Evolutionary conservation across 352 stramenopile species (phyloP).

Genomic region (Globisporangium echinulatum): DNA sequence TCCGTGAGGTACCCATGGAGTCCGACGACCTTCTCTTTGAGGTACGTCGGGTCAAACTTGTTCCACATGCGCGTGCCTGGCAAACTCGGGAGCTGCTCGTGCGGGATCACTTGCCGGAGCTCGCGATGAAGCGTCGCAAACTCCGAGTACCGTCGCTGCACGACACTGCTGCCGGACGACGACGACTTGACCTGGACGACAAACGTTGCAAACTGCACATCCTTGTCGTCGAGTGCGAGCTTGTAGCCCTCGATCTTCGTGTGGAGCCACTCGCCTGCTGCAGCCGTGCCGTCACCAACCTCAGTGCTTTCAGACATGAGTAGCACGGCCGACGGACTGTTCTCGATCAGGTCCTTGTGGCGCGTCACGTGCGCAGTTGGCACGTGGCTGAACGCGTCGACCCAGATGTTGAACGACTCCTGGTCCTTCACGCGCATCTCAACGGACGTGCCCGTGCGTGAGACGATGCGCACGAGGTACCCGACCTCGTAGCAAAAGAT

Average conservation of each 20-base stretch:
- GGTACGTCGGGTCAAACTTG: conserved; percentile 77
- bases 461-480: conserved; percentile 77
- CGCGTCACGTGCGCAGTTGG: conserved; percentile 49
- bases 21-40: conserved; percentile 71
- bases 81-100: conserved; percentile 68
- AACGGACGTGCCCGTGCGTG: conserved; percentile 51
- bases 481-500: conserved; percentile 67
- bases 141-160: conserved; percentile 77
- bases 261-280: conserved; percentile 51
- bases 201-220: conserved; percentile 66
- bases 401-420: conserved; percentile 68
- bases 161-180: conserved; percentile 45
- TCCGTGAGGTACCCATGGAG: conserved; percentile 69
- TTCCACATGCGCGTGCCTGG: conserved; percentile 76
- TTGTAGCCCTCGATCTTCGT: conserved; percentile 78
- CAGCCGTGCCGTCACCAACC: conserved; percentile 3
- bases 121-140: conserved; percentile 72
- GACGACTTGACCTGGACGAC: conserved; percentile 77
- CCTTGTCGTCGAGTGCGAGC: conserved; percentile 63
- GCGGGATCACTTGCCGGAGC: conserved; percentile 67
- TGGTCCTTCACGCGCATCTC: conserved; percentile 80
- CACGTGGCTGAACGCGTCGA: conserved; percentile 55
- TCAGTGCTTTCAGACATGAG: conserved; percentile 45
- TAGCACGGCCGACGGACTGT: conserved; percentile 70
- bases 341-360: conserved; percentile 73